Evolutionary conservation across 1,284 basidiomycete genomes (phyloP), one percentile per base, ranked within the genome.

Genomic region (Caloboletus inedulis): DNA sequence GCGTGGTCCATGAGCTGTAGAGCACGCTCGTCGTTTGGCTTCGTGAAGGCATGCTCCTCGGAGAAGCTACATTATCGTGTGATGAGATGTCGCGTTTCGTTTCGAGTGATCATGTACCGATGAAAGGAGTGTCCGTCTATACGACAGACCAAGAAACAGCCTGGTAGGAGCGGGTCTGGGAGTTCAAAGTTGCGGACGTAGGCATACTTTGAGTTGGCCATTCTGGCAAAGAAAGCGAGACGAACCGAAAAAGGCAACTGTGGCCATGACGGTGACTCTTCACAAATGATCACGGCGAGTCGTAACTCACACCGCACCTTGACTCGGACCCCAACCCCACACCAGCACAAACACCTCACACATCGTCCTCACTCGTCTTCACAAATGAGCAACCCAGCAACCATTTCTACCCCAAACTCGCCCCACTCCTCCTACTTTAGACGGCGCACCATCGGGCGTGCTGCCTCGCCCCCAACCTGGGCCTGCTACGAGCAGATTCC

Each of bases 111-210:
- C 35, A 52, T 80, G 56, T 57, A 95, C 91, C 89, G 85, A 74
- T 98, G 95, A 68, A 99, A 99, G 0, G 90, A 87, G 62, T 94
- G 92, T 1, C 96, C 96, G 65, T 99, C 96, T 41, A 99, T 74
- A 4, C 96, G 84, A 49, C 95, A 81, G 34, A 98, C 77, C 60
- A 97, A 81, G 72, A 85, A 96, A 8, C 91, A 91, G 13, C 82
- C 85, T 0, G 91, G 95, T 3, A 98, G 74, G 8, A 97, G 77
- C 0, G 82, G 76, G 69, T 99, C 96, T 1, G 91, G 87, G 0
- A 93, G 82, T 72, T 99, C 96, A 66, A 91, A 98, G 46, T 81
- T 81, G 57, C 87, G 84, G 25, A 98, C 96, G 69, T 99, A 98
- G 46, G 89, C 88, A 63, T 87, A 99, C 63, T 84, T 88, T 12